These are phyloP conservation scores for Dothistroma pini DNA, from an alignment of 2,329 filamentous ascomycete genomes.

Conservation along the genomic window DNA sequence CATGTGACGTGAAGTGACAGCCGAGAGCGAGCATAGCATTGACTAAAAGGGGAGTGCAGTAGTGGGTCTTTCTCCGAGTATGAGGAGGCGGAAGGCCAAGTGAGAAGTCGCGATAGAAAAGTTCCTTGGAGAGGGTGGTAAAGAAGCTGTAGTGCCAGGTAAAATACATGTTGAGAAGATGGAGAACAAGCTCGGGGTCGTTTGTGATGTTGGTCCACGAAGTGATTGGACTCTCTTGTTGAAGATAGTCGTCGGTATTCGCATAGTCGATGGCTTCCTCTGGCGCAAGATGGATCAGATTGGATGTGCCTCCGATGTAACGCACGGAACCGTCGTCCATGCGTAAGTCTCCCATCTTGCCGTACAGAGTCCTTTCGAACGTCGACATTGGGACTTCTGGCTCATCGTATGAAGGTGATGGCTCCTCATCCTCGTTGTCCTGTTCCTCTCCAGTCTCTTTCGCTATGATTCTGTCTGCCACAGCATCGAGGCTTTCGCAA, in stretches of 20 bases:
- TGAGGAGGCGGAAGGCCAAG: conserved; percentile 59
- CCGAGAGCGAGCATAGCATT: conserved; percentile 92
- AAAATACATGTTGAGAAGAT: conserved; percentile 97
- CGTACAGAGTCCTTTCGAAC: conserved; percentile 76
- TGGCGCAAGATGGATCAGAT: conserved; percentile 74
- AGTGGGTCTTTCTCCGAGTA: conserved; percentile 55
- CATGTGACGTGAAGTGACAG: conserved; percentile 82
- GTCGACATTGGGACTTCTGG: conserved; percentile 39
- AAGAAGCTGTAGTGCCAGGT: conserved; percentile 98
- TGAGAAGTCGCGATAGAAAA: conserved; percentile 84
- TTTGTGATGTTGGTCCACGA: conserved; percentile 86
- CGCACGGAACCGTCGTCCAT: conserved; percentile 83
- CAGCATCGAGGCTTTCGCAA: conserved; percentile 68
- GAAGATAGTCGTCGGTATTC: conserved; percentile 44
- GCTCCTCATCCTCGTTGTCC: conserved; percentile 43
- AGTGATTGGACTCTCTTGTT: conserved; percentile 65
- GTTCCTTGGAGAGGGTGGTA: conserved; percentile 76
- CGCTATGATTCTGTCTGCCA: conserved; percentile 57
- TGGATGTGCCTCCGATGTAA: conserved; percentile 91
- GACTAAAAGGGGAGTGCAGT: conserved; percentile 86
- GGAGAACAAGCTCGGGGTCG: conserved; percentile 73
- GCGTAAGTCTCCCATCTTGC: conserved; percentile 88
- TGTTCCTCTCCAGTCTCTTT: conserved; percentile 49
- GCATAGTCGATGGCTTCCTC: conserved; percentile 38
- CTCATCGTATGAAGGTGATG: conserved; percentile 28